Conservation (phyloP, 2,329 filamentous ascomycete species). For the Phaeosphaeria sp. region DNA sequence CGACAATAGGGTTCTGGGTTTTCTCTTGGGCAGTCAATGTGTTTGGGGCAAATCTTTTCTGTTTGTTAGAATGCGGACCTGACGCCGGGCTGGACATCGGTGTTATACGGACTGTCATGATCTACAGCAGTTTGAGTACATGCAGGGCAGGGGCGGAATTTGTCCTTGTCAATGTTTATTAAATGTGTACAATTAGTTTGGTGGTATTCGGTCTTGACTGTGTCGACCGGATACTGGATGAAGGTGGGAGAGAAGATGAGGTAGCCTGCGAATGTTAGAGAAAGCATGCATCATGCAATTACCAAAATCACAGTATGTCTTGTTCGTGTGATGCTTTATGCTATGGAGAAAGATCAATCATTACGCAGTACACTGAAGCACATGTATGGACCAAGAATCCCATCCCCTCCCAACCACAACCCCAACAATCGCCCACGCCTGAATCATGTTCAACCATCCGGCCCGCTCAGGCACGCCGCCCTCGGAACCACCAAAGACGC, state of each 20-base stretch:
- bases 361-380: too few relatives aligned
- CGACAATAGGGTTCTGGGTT: slow-evolving; percentile 16
- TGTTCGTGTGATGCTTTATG: background rate
- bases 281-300: background rate
- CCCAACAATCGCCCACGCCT: background rate
- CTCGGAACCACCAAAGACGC: background rate
- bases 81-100: slow-evolving; percentile 10
- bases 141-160: slow-evolving; percentile 6
- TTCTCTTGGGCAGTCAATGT: background rate
- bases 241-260: background rate
- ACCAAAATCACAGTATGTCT: background rate
- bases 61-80: slow-evolving; percentile 9
- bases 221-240: background rate
- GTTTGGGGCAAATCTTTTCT: slow-evolving; percentile 1
- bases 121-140: slow-evolving; percentile 14
- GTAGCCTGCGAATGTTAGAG: background rate
- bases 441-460: background rate
- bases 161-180: slow-evolving; percentile 12
- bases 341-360: background rate
- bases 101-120: slow-evolving; percentile 4
- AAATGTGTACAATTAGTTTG: background rate
- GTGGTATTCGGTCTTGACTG: background rate
- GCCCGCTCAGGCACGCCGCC: background rate
- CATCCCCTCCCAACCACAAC: background rate
- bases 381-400: too few relatives aligned